Conservation (phyloP, 2,329 filamentous ascomycete species). For the Curvularia lunata region DNA sequence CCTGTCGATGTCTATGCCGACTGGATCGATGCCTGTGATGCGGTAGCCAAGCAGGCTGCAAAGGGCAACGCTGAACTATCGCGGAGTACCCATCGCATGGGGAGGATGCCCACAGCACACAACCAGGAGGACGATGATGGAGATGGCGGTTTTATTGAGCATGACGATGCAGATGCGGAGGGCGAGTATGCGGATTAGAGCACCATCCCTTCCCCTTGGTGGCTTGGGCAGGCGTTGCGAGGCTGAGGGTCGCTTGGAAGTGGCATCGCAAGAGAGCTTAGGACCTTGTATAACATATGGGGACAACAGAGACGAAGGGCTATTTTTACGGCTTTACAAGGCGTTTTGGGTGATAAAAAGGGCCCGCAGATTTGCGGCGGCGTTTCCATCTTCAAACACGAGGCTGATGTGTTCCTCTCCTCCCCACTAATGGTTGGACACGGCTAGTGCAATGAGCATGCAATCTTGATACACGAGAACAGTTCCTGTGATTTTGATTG, state of each 20-base stretch:
- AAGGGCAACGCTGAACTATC: slow-evolving; percentile 43
- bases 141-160: slow-evolving; percentile 47
- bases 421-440: slow-evolving; percentile 4
- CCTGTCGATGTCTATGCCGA: slow-evolving; percentile 96
- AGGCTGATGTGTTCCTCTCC: background rate
- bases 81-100: slow-evolving; percentile 36
- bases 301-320: slow-evolving; percentile 11
- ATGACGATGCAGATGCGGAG: slow-evolving; percentile 50
- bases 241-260: background rate
- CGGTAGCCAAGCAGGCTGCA: slow-evolving; percentile 68
- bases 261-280: slow-evolving; percentile 2
- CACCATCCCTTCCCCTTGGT: background rate
- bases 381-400: slow-evolving; percentile 6
- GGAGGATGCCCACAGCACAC: slow-evolving; percentile 30
- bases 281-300: slow-evolving; percentile 23
- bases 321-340: slow-evolving; percentile 23
- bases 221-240: background rate
- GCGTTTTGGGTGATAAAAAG: slow-evolving; percentile 35
- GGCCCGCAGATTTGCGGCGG: slow-evolving; percentile 19
- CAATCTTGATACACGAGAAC: background rate
- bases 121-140: slow-evolving; percentile 34
- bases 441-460: slow-evolving; percentile 1
- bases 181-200: slow-evolving; percentile 43
- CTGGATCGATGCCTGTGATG: slow-evolving; percentile 94
- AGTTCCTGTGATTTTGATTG: background rate